phyloP scores from a whole-genome alignment of 495 filamentous ascomycete species.

The Aspergillus baeticus region DNA sequence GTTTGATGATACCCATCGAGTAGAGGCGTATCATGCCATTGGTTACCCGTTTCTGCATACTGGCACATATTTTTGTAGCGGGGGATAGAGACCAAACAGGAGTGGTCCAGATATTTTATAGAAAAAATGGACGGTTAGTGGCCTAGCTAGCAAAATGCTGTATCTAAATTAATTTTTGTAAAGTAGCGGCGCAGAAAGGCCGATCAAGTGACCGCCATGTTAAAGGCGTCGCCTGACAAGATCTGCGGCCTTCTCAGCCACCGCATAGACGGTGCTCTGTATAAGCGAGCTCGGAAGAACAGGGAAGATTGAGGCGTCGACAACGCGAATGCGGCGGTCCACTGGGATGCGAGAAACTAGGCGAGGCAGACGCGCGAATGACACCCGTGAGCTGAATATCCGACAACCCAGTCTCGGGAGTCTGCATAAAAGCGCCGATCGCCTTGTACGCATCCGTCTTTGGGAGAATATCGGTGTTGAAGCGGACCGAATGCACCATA shows the following conservation, averaged over 20 bases:
- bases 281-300: constrained; percentile 53
- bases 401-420: neutral
- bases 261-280: constrained; percentile 53
- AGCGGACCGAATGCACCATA: neutral
- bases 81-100: too few species aligned
- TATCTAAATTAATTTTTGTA: too few species aligned
- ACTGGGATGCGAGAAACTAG: constrained; percentile 33
- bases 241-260: constrained; percentile 55
- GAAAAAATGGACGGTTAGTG: too few species aligned
- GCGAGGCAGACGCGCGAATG: neutral
- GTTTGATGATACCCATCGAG: too few species aligned
- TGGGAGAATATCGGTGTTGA: constrained; percentile 3
- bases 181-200: too few species aligned
- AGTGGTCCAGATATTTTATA: too few species aligned
- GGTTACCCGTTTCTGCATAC: too few species aligned
- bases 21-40: too few species aligned
- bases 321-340: constrained; percentile 53
- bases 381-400: neutral
- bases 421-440: neutral
- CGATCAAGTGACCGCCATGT: too few species aligned
- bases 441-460: neutral
- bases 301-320: constrained; percentile 59
- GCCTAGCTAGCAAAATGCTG: too few species aligned
- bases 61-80: too few species aligned
- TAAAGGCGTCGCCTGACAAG: neutral